Percentiles rank a stretch among this genome's conserved stretches.
Conservation (phyloP, 768 basidiomycete genomes). For the Trametes punicea region DNA sequence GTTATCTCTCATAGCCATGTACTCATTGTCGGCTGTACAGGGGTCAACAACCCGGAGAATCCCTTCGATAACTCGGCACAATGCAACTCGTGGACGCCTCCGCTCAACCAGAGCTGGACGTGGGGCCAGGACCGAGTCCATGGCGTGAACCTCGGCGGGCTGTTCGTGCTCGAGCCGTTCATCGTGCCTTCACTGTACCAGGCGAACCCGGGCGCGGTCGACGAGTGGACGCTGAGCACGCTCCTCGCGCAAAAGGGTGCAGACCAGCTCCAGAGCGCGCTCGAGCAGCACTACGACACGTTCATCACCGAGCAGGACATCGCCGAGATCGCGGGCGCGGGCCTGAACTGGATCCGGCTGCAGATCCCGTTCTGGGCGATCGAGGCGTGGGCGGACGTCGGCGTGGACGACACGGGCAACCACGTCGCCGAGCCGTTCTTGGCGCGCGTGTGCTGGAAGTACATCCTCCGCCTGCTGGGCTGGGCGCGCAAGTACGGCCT, state of each 20-base stretch:
- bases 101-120: slow-evolving; percentile 71
- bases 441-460: slow-evolving; percentile 72
- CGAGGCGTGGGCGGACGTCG: slow-evolving; percentile 55
- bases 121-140: slow-evolving; percentile 59
- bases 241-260: slow-evolving; percentile 52
- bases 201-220: slow-evolving; percentile 44
- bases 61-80: slow-evolving; percentile 75
- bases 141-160: slow-evolving; percentile 73
- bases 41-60: slow-evolving; percentile 63
- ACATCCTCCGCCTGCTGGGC: slow-evolving; percentile 67
- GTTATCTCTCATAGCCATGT: no score
- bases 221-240: slow-evolving; percentile 66
- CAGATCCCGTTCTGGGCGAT: slow-evolving; percentile 88
- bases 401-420: slow-evolving; percentile 18
- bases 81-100: slow-evolving; percentile 77
- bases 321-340: slow-evolving; percentile 45
- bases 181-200: slow-evolving; percentile 64
- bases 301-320: slow-evolving; percentile 54
- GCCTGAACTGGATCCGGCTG: slow-evolving; percentile 79
- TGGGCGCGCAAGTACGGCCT: slow-evolving; percentile 92
- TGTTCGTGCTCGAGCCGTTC: slow-evolving; percentile 78
- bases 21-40: no score
- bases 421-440: slow-evolving; percentile 66
- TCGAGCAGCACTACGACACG: slow-evolving; percentile 72
- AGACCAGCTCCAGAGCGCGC: slow-evolving; percentile 27